A percentile compares a stretch with the other conserved stretches of the same genome.
phyloP scores from a whole-genome alignment of 176 grass and related monocot genomes.

The Bothriochloa decipiens region DNA sequence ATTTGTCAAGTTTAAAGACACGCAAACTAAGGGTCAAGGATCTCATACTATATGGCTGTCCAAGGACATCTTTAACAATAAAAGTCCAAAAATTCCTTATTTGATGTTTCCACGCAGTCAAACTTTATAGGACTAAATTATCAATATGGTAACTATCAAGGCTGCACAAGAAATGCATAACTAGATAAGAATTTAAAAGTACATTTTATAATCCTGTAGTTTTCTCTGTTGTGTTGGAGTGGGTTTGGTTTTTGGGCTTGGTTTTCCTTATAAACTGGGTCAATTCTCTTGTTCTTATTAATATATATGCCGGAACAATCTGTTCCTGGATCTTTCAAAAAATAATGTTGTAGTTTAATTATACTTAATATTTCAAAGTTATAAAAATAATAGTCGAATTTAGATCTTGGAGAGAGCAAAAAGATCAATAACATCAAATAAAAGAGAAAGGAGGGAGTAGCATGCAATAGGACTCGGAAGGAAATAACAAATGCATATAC shows the following conservation, averaged over 20 bases:
- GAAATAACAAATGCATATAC: background rate
- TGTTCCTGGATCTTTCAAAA: too few species aligned
- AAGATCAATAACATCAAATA: background rate
- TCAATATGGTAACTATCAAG: background rate
- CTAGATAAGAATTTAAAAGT: background rate
- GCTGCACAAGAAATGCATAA: background rate
- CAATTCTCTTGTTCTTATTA: too few species aligned
- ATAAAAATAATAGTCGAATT: background rate
- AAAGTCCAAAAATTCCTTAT: background rate
- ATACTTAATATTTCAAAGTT: background rate
- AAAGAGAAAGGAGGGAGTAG: background rate
- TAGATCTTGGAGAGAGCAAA: background rate
- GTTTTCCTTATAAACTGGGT: too few species aligned
- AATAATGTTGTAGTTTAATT: background rate
- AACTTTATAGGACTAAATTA: background rate
- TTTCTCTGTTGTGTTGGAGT: too few species aligned
- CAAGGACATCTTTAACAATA: background rate
- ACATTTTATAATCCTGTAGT: background rate
- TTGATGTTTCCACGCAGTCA: background rate
- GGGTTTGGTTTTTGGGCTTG: too few species aligned
- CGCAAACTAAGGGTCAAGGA: background rate
- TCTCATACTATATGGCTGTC: background rate
- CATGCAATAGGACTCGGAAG: background rate
- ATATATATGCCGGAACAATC: too few species aligned
- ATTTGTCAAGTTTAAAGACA: background rate